Evolutionary conservation across 495 filamentous ascomycete species (phyloP), one percentile per base, ranked within the genome.

Genomic region (Aspergillus baeticus): DNA sequence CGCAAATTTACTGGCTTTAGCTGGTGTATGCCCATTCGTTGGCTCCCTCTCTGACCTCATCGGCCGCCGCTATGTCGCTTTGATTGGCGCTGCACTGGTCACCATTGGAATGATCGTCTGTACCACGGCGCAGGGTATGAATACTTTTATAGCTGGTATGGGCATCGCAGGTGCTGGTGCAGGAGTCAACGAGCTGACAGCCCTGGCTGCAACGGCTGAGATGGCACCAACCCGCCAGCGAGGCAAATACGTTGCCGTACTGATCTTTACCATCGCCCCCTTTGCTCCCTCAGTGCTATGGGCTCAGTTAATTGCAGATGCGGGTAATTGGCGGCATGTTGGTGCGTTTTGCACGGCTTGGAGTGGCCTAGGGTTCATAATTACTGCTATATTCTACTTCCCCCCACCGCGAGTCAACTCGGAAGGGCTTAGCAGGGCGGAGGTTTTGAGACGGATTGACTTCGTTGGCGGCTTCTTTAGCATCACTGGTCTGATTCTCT

Each of bases 1-100:
- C 2, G 85, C 80, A 15, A 84, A 90, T 61, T 71, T 90, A 3
- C 79, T 90, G 8, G 75, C 84, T 37, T 78, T 87, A 2, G 85
- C 87, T 3, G 83, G 81, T 43, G 80, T 90, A 10, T 88, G 85
- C 50, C 87, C 87, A 8, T 90, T 90, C 54, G 87, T 90, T 21
- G 87, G 87, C 5, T 82, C 81, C 18, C 60, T 90, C 1, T 90
- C 87, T 5, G 87, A 90, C 73, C 65, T 90, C 7, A 64, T 87
- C 42, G 87, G 87, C 31, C 82, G 87, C 55, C 80, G 86, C 53
- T 85, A 79, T 63, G 84, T 89, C 18, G 87, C 87, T 21, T 72
- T 89, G 31, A 63, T 79, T 15, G 87, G 87, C 1, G 79, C 77
- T 10, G 42, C 65, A 8, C 77, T 86, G 23, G 72, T 89, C 51